Conservation (phyloP, 1,284 basidiomycete genomes). For the Tilletia setariae region DNA sequence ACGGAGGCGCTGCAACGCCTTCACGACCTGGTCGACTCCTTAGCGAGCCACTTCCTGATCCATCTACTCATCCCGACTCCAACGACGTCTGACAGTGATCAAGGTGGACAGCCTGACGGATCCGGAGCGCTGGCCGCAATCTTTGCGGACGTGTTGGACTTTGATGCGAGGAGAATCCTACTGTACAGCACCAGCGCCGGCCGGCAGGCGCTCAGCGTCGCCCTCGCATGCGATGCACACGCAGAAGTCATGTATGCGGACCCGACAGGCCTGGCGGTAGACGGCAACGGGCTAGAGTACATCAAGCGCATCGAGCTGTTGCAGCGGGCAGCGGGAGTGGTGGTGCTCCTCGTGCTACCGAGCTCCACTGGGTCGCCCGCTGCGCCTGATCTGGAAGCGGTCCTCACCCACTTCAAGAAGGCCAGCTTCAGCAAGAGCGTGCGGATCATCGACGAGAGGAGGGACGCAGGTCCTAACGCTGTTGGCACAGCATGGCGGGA, state of each 20-base stretch:
- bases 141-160: constrained; percentile 16
- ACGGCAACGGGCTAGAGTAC: background rate
- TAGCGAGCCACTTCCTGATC: constrained; percentile 18
- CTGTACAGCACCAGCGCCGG: constrained; percentile 22
- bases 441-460: constrained; percentile 1
- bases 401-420: constrained; percentile 8
- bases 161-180: constrained; percentile 21
- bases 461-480: background rate
- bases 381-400: background rate
- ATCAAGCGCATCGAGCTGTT: constrained; percentile 17
- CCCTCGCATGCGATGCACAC: constrained; percentile 24
- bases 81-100: background rate
- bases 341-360: constrained; percentile 5
- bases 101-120: background rate
- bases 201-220: constrained; percentile 16
- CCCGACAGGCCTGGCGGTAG: background rate
- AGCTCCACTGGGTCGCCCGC: too few relatives aligned
- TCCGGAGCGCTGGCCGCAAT: constrained; percentile 10
- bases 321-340: constrained; percentile 16
- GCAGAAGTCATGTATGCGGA: constrained; percentile 15
- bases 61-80: constrained; percentile 18
- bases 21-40: constrained; percentile 4
- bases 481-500: background rate
- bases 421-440: constrained; percentile 4
- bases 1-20: background rate